Evolutionary conservation across 129 eudicot genomes (phyloP).

Genomic region (Cynara cardunculus): DNA sequence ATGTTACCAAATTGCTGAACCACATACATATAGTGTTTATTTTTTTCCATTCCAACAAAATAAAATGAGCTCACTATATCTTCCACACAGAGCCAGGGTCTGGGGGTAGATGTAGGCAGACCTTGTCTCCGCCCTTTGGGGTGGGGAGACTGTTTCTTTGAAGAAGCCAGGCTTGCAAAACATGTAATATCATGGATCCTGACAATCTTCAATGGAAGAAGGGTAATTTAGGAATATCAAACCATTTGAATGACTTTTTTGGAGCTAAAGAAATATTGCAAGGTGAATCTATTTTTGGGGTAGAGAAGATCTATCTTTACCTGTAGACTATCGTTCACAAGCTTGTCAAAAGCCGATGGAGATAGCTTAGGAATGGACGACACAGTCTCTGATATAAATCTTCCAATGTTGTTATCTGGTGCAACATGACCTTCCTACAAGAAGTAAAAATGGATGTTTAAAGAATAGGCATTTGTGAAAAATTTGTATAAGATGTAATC

Average conservation of each 20-base stretch:
- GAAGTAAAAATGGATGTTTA: background rate
- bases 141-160: background rate
- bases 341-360: slow-evolving; percentile 71
- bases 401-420: slow-evolving; percentile 64
- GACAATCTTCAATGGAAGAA: background rate
- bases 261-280: background rate
- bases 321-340: slow-evolving; percentile 84
- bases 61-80: too few relatives aligned
- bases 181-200: background rate
- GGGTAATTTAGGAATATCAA: background rate
- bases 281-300: background rate
- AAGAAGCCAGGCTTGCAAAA: background rate
- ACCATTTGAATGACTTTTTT: background rate
- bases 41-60: too few relatives aligned
- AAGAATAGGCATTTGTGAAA: background rate
- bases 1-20: too few relatives aligned
- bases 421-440: slow-evolving; percentile 79
- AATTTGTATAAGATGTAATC: background rate
- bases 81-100: too few relatives aligned
- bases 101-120: too few relatives aligned
- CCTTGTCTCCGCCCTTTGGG: background rate
- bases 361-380: slow-evolving; percentile 74
- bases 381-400: slow-evolving; percentile 69
- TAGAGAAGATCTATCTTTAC: slow-evolving; percentile 19
- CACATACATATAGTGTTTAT: too few relatives aligned